Evolutionary conservation across 176 grass and related monocot genomes (phyloP).

Genomic region (Zizania latifolia): DNA sequence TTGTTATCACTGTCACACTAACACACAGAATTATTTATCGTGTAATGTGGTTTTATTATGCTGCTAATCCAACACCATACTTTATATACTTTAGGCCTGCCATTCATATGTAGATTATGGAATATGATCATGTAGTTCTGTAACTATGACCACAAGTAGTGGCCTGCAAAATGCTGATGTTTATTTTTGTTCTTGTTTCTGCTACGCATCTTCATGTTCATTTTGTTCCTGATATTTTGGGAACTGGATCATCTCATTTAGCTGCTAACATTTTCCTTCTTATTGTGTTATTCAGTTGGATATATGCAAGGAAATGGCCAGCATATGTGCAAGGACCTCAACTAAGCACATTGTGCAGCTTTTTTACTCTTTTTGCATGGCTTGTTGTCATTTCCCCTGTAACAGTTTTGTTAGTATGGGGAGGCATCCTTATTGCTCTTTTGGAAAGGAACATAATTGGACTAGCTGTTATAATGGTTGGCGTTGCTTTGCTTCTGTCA

Average conservation of each 20-base stretch:
- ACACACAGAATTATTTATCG: background rate
- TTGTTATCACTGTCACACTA: background rate
- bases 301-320: constrained; percentile 99
- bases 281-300: constrained; percentile 68
- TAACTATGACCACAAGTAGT: background rate
- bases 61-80: background rate
- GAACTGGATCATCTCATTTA: background rate
- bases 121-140: background rate
- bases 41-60: background rate
- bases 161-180: background rate
- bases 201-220: background rate
- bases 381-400: constrained; percentile 77
- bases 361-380: constrained; percentile 79
- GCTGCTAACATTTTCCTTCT: constrained; percentile 26
- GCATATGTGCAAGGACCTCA: constrained; percentile 71
- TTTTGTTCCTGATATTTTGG: constrained; percentile 3
- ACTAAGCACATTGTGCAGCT: constrained; percentile 59
- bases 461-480: constrained; percentile 95
- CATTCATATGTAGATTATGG: constrained; percentile 16
- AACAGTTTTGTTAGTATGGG: constrained; percentile 64
- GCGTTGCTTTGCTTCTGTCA: constrained; percentile 79
- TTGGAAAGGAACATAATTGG: constrained; percentile 90
- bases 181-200: background rate
- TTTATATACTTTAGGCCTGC: background rate
- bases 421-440: constrained; percentile 78